Evolutionary conservation across 768 basidiomycete genomes (phyloP).

Genomic region (Mycena olivaceomarginata): DNA sequence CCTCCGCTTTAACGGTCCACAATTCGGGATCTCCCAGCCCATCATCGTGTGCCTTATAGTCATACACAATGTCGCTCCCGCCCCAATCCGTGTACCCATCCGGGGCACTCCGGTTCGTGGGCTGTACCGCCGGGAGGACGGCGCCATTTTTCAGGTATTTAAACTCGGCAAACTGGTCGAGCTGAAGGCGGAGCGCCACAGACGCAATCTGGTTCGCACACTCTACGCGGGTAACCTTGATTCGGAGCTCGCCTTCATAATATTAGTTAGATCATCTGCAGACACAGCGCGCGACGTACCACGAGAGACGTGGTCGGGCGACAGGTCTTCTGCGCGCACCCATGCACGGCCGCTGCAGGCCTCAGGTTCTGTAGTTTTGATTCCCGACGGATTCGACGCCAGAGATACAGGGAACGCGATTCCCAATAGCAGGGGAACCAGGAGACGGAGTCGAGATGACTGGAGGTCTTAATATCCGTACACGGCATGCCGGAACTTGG

Average conservation of each 20-base stretch:
- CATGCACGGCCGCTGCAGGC: neutral
- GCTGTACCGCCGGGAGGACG: constrained; percentile 19
- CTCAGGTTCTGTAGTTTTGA: no score
- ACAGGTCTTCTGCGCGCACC: neutral
- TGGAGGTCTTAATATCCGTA: no score
- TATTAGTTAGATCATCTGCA: neutral
- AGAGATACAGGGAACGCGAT: no score
- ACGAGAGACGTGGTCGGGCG: neutral
- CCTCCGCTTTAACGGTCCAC: constrained; percentile 26
- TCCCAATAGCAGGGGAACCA: no score
- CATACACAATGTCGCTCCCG: neutral
- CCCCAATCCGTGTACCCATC: neutral
- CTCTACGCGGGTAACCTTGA: constrained; percentile 7
- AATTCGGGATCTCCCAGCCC: constrained; percentile 19
- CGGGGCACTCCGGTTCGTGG: constrained; percentile 17
- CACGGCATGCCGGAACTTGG: no score
- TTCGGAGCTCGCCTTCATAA: constrained; percentile 37
- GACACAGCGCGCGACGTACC: neutral
- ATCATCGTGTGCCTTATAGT: constrained; percentile 21
- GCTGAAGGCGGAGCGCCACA: constrained; percentile 28
- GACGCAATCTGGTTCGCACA: constrained; percentile 29
- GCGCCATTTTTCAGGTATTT: constrained; percentile 16
- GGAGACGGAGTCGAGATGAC: no score
- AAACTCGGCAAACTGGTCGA: constrained; percentile 37
- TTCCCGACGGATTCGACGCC: no score